Evolutionary conservation across 345 rosid genomes (phyloP).

Genomic region (Citrus sinensis): DVS_A1.0 CM039161.1:9328501-9329000

Average conservation of each 20-base stretch:
- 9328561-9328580: slow-evolving; percentile 1
- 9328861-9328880: not conserved
- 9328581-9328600: not conserved
- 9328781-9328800: not conserved
- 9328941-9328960: not conserved
- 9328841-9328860: slow-evolving; percentile 4
- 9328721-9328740: slow-evolving; percentile 97
- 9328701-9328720: slow-evolving; percentile 97
- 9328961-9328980: not conserved
- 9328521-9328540: not conserved
- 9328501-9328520: no score
- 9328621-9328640: slow-evolving; percentile 4
- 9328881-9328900: not conserved
- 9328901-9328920: not conserved
- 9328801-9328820: not conserved
- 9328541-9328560: not conserved
- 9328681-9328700: slow-evolving; percentile 98
- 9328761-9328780: slow-evolving; percentile 5
- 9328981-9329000: not conserved
- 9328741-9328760: slow-evolving; percentile 73
- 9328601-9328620: not conserved
- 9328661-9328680: slow-evolving; percentile 96
- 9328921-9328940: not conserved
- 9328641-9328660: slow-evolving; percentile 73
- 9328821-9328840: not conserved